A percentile compares a stretch with the other conserved stretches of the same genome.
phyloP scores from a whole-genome alignment of 179 eudicot species.

The Dionaea muscipula region DNA sequence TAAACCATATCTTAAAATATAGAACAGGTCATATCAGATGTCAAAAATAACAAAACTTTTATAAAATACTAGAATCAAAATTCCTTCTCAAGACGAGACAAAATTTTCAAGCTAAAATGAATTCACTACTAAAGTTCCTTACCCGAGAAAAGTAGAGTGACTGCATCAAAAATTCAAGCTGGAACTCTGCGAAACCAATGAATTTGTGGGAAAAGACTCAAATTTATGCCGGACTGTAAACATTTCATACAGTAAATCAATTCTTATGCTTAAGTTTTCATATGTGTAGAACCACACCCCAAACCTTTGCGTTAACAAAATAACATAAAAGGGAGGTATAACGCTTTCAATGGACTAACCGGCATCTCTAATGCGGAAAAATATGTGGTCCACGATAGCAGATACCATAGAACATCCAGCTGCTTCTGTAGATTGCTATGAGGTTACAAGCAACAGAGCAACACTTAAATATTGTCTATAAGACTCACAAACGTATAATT shows the following conservation, averaged over 20 bases:
- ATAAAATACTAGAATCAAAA: neutral
- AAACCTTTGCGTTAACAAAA: neutral
- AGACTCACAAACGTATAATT: neutral
- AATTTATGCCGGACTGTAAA: neutral
- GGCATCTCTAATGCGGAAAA: conserved; percentile 69
- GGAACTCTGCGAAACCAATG: conserved; percentile 54
- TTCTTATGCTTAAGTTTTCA: neutral
- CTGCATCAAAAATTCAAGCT: conserved; percentile 90
- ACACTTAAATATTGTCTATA: conserved; percentile 6
- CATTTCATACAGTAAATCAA: neutral
- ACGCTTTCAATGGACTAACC: conserved; percentile 35
- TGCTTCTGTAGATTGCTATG: conserved; percentile 76
- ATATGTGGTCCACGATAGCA: conserved; percentile 77
- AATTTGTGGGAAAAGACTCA: conserved; percentile 10
- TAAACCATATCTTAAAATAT: too few species aligned
- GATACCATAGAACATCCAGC: conserved; percentile 83
- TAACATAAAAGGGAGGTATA: neutral
- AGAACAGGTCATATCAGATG: neutral
- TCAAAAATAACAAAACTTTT: too few species aligned
- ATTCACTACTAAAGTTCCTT: conserved; percentile 14
- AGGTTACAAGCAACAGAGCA: conserved; percentile 9
- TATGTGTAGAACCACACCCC: too few species aligned
- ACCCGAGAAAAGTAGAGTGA: conserved; percentile 89
- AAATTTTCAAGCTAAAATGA: neutral
- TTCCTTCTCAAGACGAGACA: neutral